Evolutionary conservation across 2,329 filamentous ascomycete species (phyloP), one percentile per base, ranked within the genome.

Genomic region (Trichoderma harzianum): DNA sequence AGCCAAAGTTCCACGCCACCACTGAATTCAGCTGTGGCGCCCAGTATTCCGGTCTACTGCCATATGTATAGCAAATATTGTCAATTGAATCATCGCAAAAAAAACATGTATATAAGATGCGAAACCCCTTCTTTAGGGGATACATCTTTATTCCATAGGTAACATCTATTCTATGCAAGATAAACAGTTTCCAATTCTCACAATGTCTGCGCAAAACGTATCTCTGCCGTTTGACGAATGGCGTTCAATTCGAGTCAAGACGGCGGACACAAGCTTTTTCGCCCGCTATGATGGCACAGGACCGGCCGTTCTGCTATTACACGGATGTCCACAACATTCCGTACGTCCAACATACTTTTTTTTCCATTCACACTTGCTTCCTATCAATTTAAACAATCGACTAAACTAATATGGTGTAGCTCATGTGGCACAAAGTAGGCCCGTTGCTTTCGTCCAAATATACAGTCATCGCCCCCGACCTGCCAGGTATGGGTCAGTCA

Each of bases 401-500:
- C 11, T 32, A 7, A 16, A 8, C 8, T 60, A 60, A 60, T 26
- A 26, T 32, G 30, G 24, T 21, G 3, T 12, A 69, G 65, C 55
- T 69, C 24, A 82, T 80, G 3, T 83, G 82, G 82, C 80, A 77
- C 53, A 78, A 76, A 39, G 80, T 83, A 67, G 81, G 82, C 0
- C 82, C 82, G 2, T 78, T 83, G 11, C 80, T 84, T 1, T 81
- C 83, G 3, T 76, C 82, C 72, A 80, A 82, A 70, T 84, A 82
- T 75, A 84, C 82, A 1, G 82, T 84, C 24, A 84, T 84, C 51
- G 82, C 82, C 0, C 80, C 82, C 0, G 83, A 84, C 43, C 83
- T 82, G 70, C 79, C 82, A 8, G 82, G 82, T 47, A 79, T 80
- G 36, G 82, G 83, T 8, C 82, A 84, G 68, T 84, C 82, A 0